These are phyloP conservation scores for Borealophlyctis nickersoniae DNA, from an alignment of 192 early-diverging fungal genomes.

Conservation along the genomic window DNA sequence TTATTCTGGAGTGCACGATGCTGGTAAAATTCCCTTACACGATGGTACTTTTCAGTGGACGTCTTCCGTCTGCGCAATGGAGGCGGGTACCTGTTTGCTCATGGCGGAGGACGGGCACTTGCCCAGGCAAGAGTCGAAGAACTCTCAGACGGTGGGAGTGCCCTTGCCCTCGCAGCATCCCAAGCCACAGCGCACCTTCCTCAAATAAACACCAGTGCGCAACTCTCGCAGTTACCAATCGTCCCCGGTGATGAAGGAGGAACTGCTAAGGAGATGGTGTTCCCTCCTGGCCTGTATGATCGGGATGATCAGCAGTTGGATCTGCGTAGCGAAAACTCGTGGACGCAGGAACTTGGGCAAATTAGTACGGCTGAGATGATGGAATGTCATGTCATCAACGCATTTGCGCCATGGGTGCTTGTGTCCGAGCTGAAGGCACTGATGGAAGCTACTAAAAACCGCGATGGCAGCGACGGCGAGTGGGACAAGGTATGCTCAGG, in stretches of 20 bases:
- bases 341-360: slow-evolving; percentile 49
- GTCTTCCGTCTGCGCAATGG: slow-evolving; percentile 32
- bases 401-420: slow-evolving; percentile 56
- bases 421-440: slow-evolving; percentile 48
- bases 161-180: slow-evolving; percentile 17
- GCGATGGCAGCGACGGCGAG: slow-evolving; percentile 20
- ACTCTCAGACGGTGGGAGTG: slow-evolving; percentile 7
- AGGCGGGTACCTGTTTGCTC: slow-evolving; percentile 35
- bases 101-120: slow-evolving; percentile 14
- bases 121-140: slow-evolving; percentile 1
- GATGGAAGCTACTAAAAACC: slow-evolving; percentile 32
- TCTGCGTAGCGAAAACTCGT: slow-evolving; percentile 45
- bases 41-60: no score
- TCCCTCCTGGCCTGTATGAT: slow-evolving; percentile 48
- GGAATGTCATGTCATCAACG: slow-evolving; percentile 60
- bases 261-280: slow-evolving; percentile 9
- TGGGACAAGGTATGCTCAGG: slow-evolving; percentile 37
- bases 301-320: slow-evolving; percentile 58
- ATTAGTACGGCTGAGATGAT: slow-evolving; percentile 54
- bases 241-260: slow-evolving; percentile 25
- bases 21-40: no score
- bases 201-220: slow-evolving; percentile 35
- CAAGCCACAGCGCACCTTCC: slow-evolving; percentile 17
- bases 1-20: no score
- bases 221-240: slow-evolving; percentile 43